Percentiles rank a stretch among this genome's conserved stretches.
phyloP scores from a whole-genome alignment of 2,329 filamentous ascomycete genomes.

The Sarocladium strictum region DNA sequence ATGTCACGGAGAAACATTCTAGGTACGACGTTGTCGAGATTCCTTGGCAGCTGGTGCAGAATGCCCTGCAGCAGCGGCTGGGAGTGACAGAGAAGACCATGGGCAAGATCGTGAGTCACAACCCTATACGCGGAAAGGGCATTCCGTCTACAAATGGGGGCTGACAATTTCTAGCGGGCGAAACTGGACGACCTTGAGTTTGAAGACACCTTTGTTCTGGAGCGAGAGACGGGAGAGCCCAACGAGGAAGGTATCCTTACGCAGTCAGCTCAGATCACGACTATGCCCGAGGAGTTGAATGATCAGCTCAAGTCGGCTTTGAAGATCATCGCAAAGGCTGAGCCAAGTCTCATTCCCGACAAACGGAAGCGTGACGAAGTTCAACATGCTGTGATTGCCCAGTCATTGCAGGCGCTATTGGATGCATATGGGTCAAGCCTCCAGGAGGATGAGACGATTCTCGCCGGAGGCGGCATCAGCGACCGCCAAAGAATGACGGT shows the following conservation, averaged over 20 bases:
- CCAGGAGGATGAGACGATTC: slow-evolving; percentile 33
- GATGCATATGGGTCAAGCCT: slow-evolving; percentile 36
- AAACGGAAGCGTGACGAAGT: slow-evolving; percentile 45
- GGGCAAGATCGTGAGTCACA: slow-evolving; percentile 25
- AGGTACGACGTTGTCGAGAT: slow-evolving; percentile 81
- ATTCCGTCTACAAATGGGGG: not conserved
- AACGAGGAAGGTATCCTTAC: slow-evolving; percentile 40
- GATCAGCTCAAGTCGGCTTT: slow-evolving; percentile 45
- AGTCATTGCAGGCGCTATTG: slow-evolving; percentile 30
- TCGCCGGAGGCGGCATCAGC: slow-evolving; percentile 22
- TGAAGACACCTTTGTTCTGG: slow-evolving; percentile 70
- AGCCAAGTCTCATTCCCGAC: slow-evolving; percentile 36
- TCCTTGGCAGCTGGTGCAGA: slow-evolving; percentile 52
- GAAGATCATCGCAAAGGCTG: slow-evolving; percentile 41
- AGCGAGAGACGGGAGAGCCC: slow-evolving; percentile 47
- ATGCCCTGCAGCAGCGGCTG: slow-evolving; percentile 34
- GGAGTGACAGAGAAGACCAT: slow-evolving; percentile 30
- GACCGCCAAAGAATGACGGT: slow-evolving; percentile 53
- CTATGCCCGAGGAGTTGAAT: slow-evolving; percentile 44
- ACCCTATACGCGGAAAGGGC: not conserved
- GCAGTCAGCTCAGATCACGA: slow-evolving; percentile 29
- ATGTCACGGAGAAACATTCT: slow-evolving; percentile 71
- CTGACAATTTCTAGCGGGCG: not conserved
- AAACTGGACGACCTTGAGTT: slow-evolving; percentile 47
- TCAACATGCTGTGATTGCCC: slow-evolving; percentile 32